phyloP scores from a whole-genome alignment of 2,329 filamentous ascomycete genomes.

The Claviceps arundinis region DNA sequence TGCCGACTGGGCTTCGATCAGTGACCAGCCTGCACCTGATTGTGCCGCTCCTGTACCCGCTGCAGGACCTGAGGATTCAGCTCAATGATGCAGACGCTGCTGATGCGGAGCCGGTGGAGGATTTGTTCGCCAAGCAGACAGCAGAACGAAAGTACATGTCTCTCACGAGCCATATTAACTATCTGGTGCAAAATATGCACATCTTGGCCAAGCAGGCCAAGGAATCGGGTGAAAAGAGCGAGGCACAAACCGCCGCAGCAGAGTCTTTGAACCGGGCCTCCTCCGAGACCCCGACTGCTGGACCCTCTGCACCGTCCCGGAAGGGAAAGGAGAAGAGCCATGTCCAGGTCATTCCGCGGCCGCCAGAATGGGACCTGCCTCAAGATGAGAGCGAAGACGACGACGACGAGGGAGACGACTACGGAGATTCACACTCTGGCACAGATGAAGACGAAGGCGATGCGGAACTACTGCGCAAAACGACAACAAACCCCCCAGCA shows the following conservation, averaged over 20 bases:
- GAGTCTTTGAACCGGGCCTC: slow-evolving; percentile 1
- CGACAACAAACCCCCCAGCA: slow-evolving; percentile 7
- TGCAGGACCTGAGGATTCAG: slow-evolving; percentile 53
- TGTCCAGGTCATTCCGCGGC: slow-evolving; percentile 58
- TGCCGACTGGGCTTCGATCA: slow-evolving; percentile 47
- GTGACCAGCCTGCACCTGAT: slow-evolving; percentile 54
- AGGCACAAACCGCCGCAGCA: slow-evolving; percentile 7
- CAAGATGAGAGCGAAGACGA: slow-evolving; percentile 24
- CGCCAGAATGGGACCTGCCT: slow-evolving; percentile 57
- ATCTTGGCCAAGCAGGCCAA: slow-evolving; percentile 44
- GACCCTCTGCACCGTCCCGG: slow-evolving; percentile 9
- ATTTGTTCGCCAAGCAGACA: slow-evolving; percentile 48
- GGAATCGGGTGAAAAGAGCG: slow-evolving; percentile 9
- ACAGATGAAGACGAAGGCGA: slow-evolving; percentile 31
- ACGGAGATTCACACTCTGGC: slow-evolving; percentile 21
- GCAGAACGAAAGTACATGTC: slow-evolving; percentile 44
- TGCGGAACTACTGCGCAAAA: slow-evolving; percentile 21
- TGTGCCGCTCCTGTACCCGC: slow-evolving; percentile 58
- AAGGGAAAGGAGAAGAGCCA: slow-evolving; percentile 41
- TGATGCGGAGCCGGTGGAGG: slow-evolving; percentile 50
- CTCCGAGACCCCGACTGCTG: slow-evolving; percentile 4
- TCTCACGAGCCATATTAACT: slow-evolving; percentile 64
- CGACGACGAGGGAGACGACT: slow-evolving; percentile 18
- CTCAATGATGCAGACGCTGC: slow-evolving; percentile 48
- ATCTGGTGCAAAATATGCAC: slow-evolving; percentile 58